Evolutionary conservation across 225 moss, liverwort and hornwort species (phyloP), one percentile per base, ranked within the genome.

Genomic region (Physcomitrium patens): DNA sequence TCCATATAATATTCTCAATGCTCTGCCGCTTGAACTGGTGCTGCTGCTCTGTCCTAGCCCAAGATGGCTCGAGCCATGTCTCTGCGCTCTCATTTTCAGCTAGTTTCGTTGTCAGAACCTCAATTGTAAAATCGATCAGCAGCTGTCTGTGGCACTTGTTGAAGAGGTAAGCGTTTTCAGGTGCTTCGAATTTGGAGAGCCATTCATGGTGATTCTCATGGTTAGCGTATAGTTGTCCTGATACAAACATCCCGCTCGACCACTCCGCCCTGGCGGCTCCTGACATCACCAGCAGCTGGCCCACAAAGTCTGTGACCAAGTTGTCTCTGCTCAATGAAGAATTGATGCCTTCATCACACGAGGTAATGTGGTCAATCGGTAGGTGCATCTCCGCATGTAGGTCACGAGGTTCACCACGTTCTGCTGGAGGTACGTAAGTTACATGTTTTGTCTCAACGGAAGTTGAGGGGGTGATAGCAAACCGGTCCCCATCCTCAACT

Each of bases 241-340:
- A 37, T 49, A n/a, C 13, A 16, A 55, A 57, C 14, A 41, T 59
- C 54, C 81, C 77, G 20, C 79, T 57, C 9, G 81, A 68, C 74
- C 78, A 71, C 26, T 77, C 78, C n/a, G 68, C 82, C 82, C 74
- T 83, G 13, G 84, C 76, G 27, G 80, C 73, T 46, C 86, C 86
- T n/a, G 92, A 92, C 67, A 84, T 80, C 47, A 84, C 86, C 7
- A 90, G 83, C 15, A 90, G 78, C 68, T 92, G 87, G 31, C 84
- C 78, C 37, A 92, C 83, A 68, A 86, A 90, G 23, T 77, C 78
- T 67, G 80, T 84, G 59, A 80, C 89, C 10, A 37, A 37, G 31
- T 85, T 82, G 13, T 78, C 80, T 60, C 68, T 68, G 24, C 77
- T 60, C 19, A 66, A 49, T 47, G 20, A 12, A 17, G 27, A 75